phyloP scores from a whole-genome alignment of 257 asterid genomes.

The Nicotiana tabacum region DNA sequence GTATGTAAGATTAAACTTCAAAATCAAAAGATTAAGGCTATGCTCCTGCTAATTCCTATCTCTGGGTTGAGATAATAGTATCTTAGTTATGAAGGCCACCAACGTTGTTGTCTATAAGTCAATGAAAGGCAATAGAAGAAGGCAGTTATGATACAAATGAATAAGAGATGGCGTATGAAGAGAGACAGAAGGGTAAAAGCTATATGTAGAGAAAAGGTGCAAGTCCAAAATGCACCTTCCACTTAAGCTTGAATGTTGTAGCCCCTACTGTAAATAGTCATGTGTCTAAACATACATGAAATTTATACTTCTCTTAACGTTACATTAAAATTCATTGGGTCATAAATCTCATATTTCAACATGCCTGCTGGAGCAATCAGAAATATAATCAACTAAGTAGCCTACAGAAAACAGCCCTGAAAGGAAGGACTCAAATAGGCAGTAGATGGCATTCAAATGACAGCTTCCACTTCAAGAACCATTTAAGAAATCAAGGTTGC shows the following conservation, averaged over 20 bases:
- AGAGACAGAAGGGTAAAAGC: neutral
- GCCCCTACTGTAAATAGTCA: neutral
- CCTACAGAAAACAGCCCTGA: neutral
- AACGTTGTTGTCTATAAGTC: neutral
- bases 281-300: neutral
- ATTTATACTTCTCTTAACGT: neutral
- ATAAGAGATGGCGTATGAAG: neutral
- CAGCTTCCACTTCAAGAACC: neutral
- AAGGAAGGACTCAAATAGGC: neutral
- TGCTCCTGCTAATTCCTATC: neutral
- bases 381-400: neutral
- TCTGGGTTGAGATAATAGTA: neutral
- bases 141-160: neutral
- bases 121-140: neutral
- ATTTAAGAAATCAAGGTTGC: neutral
- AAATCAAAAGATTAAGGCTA: neutral
- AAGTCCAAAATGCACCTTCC: neutral
- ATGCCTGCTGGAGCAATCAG: neutral
- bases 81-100: constrained; percentile 1
- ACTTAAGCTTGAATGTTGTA: neutral
- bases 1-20: neutral
- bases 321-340: neutral
- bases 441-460: constrained; percentile 5
- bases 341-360: neutral
- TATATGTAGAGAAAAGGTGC: neutral